Percentiles rank a stretch among this genome's conserved stretches.
These are phyloP conservation scores for Conidiobolus incongruus DNA, from an alignment of 371 early-diverging fungal species.

Conservation along the genomic window DNA sequence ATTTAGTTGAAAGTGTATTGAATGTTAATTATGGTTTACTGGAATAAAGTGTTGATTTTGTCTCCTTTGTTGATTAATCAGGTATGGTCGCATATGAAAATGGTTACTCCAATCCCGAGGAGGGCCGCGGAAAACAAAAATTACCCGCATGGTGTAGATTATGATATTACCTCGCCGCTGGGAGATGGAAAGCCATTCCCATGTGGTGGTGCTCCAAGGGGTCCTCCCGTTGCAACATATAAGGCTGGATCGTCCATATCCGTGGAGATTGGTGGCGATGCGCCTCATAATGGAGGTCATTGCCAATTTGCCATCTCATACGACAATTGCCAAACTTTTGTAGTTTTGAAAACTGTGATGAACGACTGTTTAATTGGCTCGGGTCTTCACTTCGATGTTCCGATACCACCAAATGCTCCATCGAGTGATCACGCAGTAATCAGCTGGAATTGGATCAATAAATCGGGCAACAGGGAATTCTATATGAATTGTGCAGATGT, in stretches of 20 bases:
- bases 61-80: no score
- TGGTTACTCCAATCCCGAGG: neutral
- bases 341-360: slow-evolving; percentile 3
- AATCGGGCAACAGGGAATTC: slow-evolving; percentile 31
- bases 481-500: slow-evolving; percentile 48
- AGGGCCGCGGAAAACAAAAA: neutral
- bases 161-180: neutral
- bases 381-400: neutral
- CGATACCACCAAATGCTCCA: neutral
- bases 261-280: neutral
- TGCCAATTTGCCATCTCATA: slow-evolving; percentile 5
- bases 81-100: slow-evolving; percentile 3
- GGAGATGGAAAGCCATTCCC: neutral
- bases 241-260: neutral
- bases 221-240: neutral
- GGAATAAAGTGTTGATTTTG: no score
- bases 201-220: neutral
- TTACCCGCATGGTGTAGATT: neutral
- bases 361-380: neutral
- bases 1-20: no score
- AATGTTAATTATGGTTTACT: no score
- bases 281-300: slow-evolving; percentile 5
- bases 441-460: slow-evolving; percentile 4
- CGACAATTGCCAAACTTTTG: slow-evolving; percentile 2
- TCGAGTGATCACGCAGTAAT: neutral